Evolutionary conservation across 106 monocot genomes (phyloP), one percentile per base, ranked within the genome.

Genomic region (Triglochin maritima): DNA sequence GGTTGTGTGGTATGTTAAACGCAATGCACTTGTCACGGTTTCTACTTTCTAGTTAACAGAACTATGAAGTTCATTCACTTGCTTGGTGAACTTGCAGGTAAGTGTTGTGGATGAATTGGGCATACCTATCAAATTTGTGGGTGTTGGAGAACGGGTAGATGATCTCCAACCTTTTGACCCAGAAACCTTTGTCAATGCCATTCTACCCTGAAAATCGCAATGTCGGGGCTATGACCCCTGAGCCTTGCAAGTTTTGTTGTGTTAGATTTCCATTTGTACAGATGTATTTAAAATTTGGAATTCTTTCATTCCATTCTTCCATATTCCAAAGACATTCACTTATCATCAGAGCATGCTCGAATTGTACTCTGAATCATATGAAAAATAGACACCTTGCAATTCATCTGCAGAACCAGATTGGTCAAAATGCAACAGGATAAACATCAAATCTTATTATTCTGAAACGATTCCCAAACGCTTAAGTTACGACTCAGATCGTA

Each of bases 131-230:
- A 95, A 95, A 73, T 95, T 95, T 83, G 81, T 95, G 7, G 94
- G 94, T 50, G 87, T 95, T 46, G 94, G 94, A 17, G 94, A 95
- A 83, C 76, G 85, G 14, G 57, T 87, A 50, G 94, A 95, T 71
- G 94, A 95, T 47, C 90, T 95, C 15, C 94, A 95, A 58, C 94
- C 94, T 29, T 95, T 95, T 64, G 94, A 95, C 66, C 84, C 94
- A 0, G 90, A 87, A 69, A 81, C 85, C 49, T 95, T 95, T 80
- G 94, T 95, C 52, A 70, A 87, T 78, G 94, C 90, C 65, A 95
- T 95, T 68, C 90, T 95, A 73, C 59, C 94, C 62, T 89, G 77
- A 86, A 14, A 44, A 15, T 56, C 4, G 7, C 45, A n/a, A 65
- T 29, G 56, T n/a, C 15, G 48, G 64, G 64, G 15, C 3, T 15